Evolutionary conservation across 1,284 basidiomycete species (phyloP), one percentile per base, ranked within the genome.

Genomic region (Pyrrhoderma noxium): DNA sequence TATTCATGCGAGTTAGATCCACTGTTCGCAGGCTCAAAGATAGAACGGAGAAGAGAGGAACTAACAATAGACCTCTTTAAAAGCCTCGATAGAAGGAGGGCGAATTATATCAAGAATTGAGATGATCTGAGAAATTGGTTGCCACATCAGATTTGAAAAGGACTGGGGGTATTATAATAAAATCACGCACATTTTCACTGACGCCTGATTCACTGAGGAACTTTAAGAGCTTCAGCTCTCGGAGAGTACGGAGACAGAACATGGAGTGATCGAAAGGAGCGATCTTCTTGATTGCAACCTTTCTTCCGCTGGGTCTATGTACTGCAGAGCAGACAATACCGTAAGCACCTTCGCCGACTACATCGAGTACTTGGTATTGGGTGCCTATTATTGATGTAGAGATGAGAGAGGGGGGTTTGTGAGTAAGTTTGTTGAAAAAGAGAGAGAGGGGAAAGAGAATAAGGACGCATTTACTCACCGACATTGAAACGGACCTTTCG

Each of bases 91-190:
- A 31, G 89, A 87, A 23, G 87, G 70, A 0, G 93, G 93, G 64
- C 90, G 90, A 74, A 96, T 83, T 62, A 96, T 96, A 66, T 97
- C 93, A 39, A 96, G 73, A 60, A 97, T 93, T 34, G 92, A 90
- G 64, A 96, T 96, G 63, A 97, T 95, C 86, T 93, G 68, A 38
- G 21, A 34, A 40, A 40, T 37, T 37, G 45, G 41, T 48, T 37
- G 40, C 41, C 27, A 54, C 58, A 45, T 57, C 44, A 51, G 54
- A 18, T 23, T 50, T 5, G 22, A 51, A 47, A 39, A 45, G 9
- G 25, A 51, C 53, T 46, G 43, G 48, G 16, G 45, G 58, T 57
- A 23, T 54, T 13, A 49, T 36, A 47, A 18, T 35, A n/a, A 40
- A 58, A 5, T 18, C 8, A 73, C 86, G 62, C 62, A 92, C 89